Evolutionary conservation across 805 yeast species (phyloP), one percentile per base, ranked within the genome.

Genomic region (Starmerella lactis-condensi): DNA sequence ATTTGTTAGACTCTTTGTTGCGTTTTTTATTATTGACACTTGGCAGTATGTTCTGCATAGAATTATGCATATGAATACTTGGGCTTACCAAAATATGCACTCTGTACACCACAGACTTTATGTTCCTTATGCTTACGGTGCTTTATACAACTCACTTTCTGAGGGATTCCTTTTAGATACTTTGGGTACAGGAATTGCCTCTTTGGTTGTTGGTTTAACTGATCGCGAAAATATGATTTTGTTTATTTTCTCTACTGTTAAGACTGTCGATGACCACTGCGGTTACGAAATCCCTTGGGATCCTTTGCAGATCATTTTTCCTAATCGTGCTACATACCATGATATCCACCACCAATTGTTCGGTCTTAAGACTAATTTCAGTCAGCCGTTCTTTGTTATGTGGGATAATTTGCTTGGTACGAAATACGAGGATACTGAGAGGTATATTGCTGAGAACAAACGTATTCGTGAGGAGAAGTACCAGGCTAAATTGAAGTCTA

Each of bases 231-330:
- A 74, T 31, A 58, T 76, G 15, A 42, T 75, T 9, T 58, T 89
- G 33, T 89, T 63, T 56, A 71, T 85, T 2, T 79, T 89, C 52
- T 78, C 94, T 11, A 89, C 98, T 2, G 55, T 89, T 67, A 89
- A 89, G 55, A 89, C 98, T 1, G 93, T 89, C 30, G 96, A 89
- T 52, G 98, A 89, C 53, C 98, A 89, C 56, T 89, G 96, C 54
- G 98, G 98, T n/a, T 89, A 85, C 54, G 71, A 83, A 18, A 61
- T 89, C 34, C 96, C 96, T 11, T 76, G 61, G 52, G 98, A 89
- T 54, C 71, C 83, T 15, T 76, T 89, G 64, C 98, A 89, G 61
- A 50, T 70, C 26, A 34, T 85, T 15, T 89, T 89, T 67, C 96
- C 95, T 40, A 89, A 89, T 58, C 82, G 89, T 51, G 76, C 96